Evolutionary conservation across 1,284 basidiomycete species (phyloP), one percentile per base, ranked within the genome.

Genomic region (Afroboletus lepidellus): DNA sequence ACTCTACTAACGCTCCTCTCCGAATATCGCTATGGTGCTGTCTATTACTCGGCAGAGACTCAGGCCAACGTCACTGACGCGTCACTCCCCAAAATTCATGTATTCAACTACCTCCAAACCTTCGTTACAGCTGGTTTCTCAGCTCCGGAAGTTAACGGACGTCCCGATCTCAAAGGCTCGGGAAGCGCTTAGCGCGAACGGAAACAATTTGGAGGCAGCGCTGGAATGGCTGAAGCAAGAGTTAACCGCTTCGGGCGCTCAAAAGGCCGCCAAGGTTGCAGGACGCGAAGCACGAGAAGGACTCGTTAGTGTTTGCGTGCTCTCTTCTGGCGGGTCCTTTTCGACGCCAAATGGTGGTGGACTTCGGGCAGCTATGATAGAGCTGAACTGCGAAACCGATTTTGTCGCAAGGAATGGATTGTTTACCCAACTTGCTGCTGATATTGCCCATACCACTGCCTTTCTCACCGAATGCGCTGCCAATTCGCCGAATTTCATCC

Each of bases 361-460:
- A 24, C 77, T 91, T 38, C 81, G 90, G 24, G 93, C 90, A 7
- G 85, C 87, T 13, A 90, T 98, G 78, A 77, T 98, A 53, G 95
- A 98, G 71, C 78, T 98, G 56, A 94, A 93, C 64, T 98, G 95
- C 77, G 95, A 98, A 75, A 98, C 95, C 38, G 95, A 98, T 73
- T 98, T 98, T 69, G 95, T 98, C 13, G 92, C 87, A 16, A 77
- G 92, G 58, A 96, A 94, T 66, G 83, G 89, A 53, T 77, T 95
- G 9, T 98, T 98, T 65, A 77, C 81, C 8, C 78, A 79, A 53
- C 80, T 96, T 27, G 87, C 90, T 13, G 77, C 80, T 34, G 87
- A 93, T 59, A 86, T 98, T 58, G 89, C 93, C 3, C 87, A 93
- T 62, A 94, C 93, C 1, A 84, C 90, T 24, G 94, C 94, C 1